Percentiles rank a stretch among this genome's conserved stretches.
phyloP scores from a whole-genome alignment of 2,329 filamentous ascomycete genomes.

The Septoria petroselini region DNA sequence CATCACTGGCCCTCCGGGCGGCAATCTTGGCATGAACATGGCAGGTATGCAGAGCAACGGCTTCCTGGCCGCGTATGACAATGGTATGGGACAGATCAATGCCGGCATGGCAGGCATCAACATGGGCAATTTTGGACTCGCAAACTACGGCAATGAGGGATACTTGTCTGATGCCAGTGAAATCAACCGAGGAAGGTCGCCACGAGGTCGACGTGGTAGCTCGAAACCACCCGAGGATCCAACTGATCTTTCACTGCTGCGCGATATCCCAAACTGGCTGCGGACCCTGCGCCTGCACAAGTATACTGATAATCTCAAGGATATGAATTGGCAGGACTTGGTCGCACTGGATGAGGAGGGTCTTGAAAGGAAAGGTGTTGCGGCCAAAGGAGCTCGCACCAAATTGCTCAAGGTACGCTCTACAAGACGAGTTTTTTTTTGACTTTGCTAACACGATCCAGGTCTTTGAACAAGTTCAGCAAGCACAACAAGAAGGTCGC shows the following conservation, averaged over 20 bases:
- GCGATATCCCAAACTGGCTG: constrained; percentile 95
- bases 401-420: constrained; percentile 89
- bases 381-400: constrained; percentile 86
- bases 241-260: constrained; percentile 81
- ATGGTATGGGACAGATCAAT: constrained; percentile 52
- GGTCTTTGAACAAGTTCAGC: constrained; percentile 93
- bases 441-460: constrained; percentile 41
- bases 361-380: constrained; percentile 87
- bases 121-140: constrained; percentile 53
- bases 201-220: constrained; percentile 85
- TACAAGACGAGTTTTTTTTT: neutral
- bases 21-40: constrained; percentile 44
- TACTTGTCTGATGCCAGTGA: constrained; percentile 95
- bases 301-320: constrained; percentile 97
- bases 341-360: constrained; percentile 90
- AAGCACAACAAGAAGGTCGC: constrained; percentile 47
- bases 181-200: constrained; percentile 83
- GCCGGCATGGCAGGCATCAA: constrained; percentile 69
- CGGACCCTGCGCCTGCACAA: constrained; percentile 93
- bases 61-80: constrained; percentile 85
- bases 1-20: constrained; percentile 65
- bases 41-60: constrained; percentile 82
- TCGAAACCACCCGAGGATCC: constrained; percentile 98
- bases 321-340: constrained; percentile 93
- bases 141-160: constrained; percentile 73